Evolutionary conservation across 495 filamentous ascomycete genomes (phyloP), one percentile per base, ranked within the genome.

Genomic region (Lepraria neglecta): DNA sequence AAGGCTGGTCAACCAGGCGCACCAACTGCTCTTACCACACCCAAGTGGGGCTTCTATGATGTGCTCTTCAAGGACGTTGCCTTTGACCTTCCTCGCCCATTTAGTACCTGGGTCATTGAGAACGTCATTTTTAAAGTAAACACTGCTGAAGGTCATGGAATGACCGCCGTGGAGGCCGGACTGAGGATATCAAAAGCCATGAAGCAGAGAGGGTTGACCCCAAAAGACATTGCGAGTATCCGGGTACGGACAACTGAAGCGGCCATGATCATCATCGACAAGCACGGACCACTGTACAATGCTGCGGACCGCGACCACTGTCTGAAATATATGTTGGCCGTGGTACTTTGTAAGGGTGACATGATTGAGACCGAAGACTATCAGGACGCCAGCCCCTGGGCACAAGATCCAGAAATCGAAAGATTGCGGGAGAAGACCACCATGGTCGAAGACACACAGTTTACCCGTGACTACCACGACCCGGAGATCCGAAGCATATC

Each of bases 251-350:
- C 75, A 0, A 69, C 72, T n/a, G 66, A 59, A 6, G 69, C 74
- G 1, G 76, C 75, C 0, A 65, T 62, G 51, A 58, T 72, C n/a
- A 79, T 80, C 31, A 74, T 78, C 48, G 70, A 75, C 55, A 80
- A 80, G 43, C 58, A 30, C 3, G 73, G 73, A 1, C 58, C 46
- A 30, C 58, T 79, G 54, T 53, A 64, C 6, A 80, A 77, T 58
- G 62, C 73, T 0, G 77, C 76, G 14, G 77, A 80, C 53, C 71
- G 78, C 35, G 76, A 79, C 61, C 78, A 79, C 52, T 78, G 75
- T 57, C 61, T 79, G 47, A 67, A 73, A 42, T 79, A 74, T 63
- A 68, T 75, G 6, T 61, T 79, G 15, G 59, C 59, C 27, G 63
- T 79, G 46, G 64, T 64, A 6, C 65, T 77, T 44, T 59, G 77